These are phyloP conservation scores for Musa beccarii DNA, from an alignment of 176 grass and related monocot genomes.

Conservation along the genomic window DNA sequence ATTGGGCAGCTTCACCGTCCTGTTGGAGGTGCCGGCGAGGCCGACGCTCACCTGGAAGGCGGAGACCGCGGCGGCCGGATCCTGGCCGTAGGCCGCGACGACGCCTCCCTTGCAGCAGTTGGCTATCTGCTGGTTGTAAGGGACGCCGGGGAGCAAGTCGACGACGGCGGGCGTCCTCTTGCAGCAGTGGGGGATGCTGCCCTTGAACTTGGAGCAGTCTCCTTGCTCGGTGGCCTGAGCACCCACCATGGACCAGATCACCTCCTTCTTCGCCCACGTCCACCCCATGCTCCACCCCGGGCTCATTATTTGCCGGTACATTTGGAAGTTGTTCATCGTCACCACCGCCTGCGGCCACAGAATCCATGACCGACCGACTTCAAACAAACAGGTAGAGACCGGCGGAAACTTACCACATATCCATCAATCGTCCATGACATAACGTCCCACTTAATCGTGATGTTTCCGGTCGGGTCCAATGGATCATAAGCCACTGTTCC, in stretches of 20 bases:
- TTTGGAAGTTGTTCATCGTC: conserved; percentile 86
- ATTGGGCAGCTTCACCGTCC: conserved; percentile 74
- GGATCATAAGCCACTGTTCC: conserved; percentile 11
- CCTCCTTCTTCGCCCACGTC: conserved; percentile 98
- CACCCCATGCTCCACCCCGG: conserved; percentile 78
- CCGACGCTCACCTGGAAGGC: conserved; percentile 95
- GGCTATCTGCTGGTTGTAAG: conserved; percentile 98
- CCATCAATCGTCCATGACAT: conserved; percentile 86
- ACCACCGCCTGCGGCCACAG: conserved; percentile 44
- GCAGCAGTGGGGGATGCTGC: conserved; percentile 74
- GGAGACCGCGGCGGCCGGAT: conserved; percentile 41
- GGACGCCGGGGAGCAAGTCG: conserved; percentile 81
- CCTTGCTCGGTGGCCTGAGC: conserved; percentile 85
- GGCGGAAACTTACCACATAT: conserved; percentile 58
- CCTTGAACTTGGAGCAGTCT: conserved; percentile 99
- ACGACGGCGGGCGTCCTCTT: conserved; percentile 67
- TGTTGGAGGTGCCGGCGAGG: conserved; percentile 77
- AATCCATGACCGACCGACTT: no score
- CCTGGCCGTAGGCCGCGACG: conserved; percentile 67
- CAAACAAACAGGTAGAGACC: no score
- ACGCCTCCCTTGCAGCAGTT: conserved; percentile 97
- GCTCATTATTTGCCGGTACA: conserved; percentile 77
- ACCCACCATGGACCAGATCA: conserved; percentile 97
- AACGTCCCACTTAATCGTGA: conserved; percentile 19
- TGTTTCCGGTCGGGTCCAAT: conserved; percentile 13